Evolutionary conservation across 192 early-diverging fungal genomes (phyloP).

Genomic region (Entomortierella chlamydospora): DNA sequence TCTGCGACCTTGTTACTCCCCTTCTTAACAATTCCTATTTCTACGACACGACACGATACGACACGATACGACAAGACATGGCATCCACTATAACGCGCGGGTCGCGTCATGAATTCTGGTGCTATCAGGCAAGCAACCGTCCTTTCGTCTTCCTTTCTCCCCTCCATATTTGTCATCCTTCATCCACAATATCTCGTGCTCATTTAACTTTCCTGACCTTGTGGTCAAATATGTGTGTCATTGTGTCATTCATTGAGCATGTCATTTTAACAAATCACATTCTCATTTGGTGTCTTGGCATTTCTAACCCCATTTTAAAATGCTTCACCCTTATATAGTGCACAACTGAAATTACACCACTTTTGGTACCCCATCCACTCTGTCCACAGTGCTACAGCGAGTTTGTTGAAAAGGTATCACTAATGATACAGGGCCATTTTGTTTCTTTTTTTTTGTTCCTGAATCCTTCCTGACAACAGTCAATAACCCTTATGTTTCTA

Average conservation of each 20-base stretch:
- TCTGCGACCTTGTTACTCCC: too few species aligned
- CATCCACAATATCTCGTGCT: background rate
- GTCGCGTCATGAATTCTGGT: slow-evolving; percentile 38
- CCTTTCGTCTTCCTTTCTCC: background rate
- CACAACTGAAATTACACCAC: slow-evolving; percentile 39
- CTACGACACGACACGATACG: too few species aligned
- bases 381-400: slow-evolving; percentile 80
- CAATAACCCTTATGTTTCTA: too few species aligned
- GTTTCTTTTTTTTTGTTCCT: background rate
- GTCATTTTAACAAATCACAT: slow-evolving; percentile 16
- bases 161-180: background rate
- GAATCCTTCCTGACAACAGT: too few species aligned
- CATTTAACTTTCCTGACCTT: background rate
- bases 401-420: slow-evolving; percentile 87
- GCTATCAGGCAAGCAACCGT: slow-evolving; percentile 52
- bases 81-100: background rate
- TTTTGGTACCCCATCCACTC: slow-evolving; percentile 82
- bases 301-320: background rate
- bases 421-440: background rate
- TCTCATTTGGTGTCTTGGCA: background rate
- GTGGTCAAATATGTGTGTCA: background rate
- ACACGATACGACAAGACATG: too few species aligned
- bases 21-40: too few species aligned
- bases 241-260: background rate
- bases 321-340: slow-evolving; percentile 23